Conservation (phyloP, 2,329 filamentous ascomycete genomes). For the Fusarium incarnatum region DNA sequence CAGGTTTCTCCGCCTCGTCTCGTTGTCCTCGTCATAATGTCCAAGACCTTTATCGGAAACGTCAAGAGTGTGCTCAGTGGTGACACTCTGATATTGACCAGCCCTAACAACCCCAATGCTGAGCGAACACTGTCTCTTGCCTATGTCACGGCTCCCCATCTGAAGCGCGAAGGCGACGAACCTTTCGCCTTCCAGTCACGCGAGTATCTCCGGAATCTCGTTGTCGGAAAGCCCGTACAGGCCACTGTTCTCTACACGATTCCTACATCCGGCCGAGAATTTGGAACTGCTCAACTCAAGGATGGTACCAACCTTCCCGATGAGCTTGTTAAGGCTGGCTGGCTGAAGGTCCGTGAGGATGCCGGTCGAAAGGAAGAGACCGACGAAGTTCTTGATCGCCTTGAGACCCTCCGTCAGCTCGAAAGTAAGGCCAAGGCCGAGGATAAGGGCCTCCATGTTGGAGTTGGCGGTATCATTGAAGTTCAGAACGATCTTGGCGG, state of each 20-base stretch:
- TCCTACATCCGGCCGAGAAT: constrained; percentile 86
- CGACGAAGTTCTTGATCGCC: constrained; percentile 75
- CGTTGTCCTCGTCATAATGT: constrained; percentile 55
- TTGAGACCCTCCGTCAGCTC: constrained; percentile 81
- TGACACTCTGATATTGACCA: constrained; percentile 88
- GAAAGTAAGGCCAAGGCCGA: constrained; percentile 83
- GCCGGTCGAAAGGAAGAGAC: constrained; percentile 91
- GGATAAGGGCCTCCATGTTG: constrained; percentile 83
- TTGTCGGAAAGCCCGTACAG: constrained; percentile 87
- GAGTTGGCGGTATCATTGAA: constrained; percentile 74
- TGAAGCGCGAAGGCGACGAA: constrained; percentile 92
- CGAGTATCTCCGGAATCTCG: constrained; percentile 86
- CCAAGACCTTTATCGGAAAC: constrained; percentile 71
- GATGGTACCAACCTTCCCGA: constrained; percentile 85
- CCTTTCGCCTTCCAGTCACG: constrained; percentile 93
- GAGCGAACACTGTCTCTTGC: constrained; percentile 92
- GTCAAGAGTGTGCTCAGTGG: constrained; percentile 96
- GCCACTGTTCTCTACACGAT: constrained; percentile 90
- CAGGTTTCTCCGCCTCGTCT: constrained; percentile 41
- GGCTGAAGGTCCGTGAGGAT: constrained; percentile 94
- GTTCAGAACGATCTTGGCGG: constrained; percentile 85
- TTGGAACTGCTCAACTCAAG: constrained; percentile 81
- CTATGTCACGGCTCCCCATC: constrained; percentile 88
- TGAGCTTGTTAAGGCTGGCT: constrained; percentile 85
- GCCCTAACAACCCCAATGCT: constrained; percentile 81